Evolutionary conservation across 805 yeast species (phyloP).

Genomic region (Candida piceae): DNA sequence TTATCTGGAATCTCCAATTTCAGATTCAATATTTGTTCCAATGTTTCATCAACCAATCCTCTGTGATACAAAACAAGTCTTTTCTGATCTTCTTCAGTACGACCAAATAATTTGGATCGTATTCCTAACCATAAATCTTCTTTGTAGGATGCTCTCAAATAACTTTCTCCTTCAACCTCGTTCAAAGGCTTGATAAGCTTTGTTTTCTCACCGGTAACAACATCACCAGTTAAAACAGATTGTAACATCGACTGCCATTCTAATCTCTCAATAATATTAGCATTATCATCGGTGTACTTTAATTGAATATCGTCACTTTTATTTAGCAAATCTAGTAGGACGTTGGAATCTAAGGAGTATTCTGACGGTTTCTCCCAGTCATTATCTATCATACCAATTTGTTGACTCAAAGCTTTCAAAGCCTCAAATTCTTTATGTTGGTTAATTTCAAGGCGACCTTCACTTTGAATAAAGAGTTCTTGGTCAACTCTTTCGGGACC

Average conservation of each 20-base stretch:
- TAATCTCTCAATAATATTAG: constrained; percentile 59
- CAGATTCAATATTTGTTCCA: constrained; percentile 65
- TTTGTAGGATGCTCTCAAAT: constrained; percentile 50
- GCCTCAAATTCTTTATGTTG: constrained; percentile 25
- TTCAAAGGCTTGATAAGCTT: constrained; percentile 51
- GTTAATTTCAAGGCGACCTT: constrained; percentile 16
- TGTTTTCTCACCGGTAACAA: constrained; percentile 83
- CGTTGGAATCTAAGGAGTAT: constrained; percentile 32
- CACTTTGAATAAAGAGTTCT: constrained; percentile 11
- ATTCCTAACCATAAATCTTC: constrained; percentile 86
- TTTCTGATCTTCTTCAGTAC: constrained; percentile 75
- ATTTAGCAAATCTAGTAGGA: constrained; percentile 27
- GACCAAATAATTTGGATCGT: constrained; percentile 72
- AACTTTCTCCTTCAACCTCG: constrained; percentile 39
- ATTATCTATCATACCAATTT: constrained; percentile 28
- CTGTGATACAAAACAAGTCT: constrained; percentile 65
- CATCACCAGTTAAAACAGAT: constrained; percentile 91
- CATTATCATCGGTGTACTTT: constrained; percentile 23
- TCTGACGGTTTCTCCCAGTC: constrained; percentile 32
- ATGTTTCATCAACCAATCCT: constrained; percentile 63
- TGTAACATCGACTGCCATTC: constrained; percentile 96
- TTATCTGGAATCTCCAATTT: constrained; percentile 43
- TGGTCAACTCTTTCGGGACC: constrained; percentile 14
- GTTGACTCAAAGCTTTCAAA: constrained; percentile 26
- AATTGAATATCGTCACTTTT: constrained; percentile 33